These are phyloP conservation scores for Polyporus arcularius DNA, from an alignment of 768 basidiomycete genomes.

Conservation along the genomic window DNA sequence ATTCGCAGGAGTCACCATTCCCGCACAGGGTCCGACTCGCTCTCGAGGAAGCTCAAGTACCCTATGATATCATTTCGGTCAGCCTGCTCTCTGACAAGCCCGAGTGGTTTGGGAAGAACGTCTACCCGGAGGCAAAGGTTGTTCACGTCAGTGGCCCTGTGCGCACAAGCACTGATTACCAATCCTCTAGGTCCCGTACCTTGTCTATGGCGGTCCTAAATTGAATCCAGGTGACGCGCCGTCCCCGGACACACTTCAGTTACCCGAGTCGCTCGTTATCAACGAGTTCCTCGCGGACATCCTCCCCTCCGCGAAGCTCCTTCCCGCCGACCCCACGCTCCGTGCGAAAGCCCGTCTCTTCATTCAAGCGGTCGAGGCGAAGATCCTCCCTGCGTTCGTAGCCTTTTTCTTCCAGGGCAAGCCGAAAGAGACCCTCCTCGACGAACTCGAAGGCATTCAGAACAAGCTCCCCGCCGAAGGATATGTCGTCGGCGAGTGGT, in stretches of 20 bases:
- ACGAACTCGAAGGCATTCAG: slow-evolving; percentile 50
- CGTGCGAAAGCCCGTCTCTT: slow-evolving; percentile 67
- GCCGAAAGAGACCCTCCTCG: slow-evolving; percentile 43
- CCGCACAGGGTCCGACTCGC: slow-evolving; percentile 50
- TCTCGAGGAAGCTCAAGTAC: slow-evolving; percentile 52
- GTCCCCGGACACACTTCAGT: slow-evolving; percentile 56
- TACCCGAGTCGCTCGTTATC: slow-evolving; percentile 65
- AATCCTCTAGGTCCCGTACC: slow-evolving; percentile 49
- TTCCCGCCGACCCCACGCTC: slow-evolving; percentile 54
- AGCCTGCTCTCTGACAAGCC: slow-evolving; percentile 61
- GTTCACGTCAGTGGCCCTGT: no score
- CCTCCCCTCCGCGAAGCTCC: slow-evolving; percentile 46
- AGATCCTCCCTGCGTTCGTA: slow-evolving; percentile 40
- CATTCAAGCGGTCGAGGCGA: slow-evolving; percentile 51
- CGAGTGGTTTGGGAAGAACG: slow-evolving; percentile 55
- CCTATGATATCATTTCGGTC: slow-evolving; percentile 54
- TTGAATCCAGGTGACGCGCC: slow-evolving; percentile 52
- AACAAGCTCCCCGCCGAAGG: slow-evolving; percentile 47
- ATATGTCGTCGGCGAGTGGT: slow-evolving; percentile 47
- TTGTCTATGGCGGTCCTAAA: slow-evolving; percentile 62
- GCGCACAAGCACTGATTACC: no score
- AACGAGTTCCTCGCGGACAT: slow-evolving; percentile 68
- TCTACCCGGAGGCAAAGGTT: no score
- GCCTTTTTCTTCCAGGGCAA: slow-evolving; percentile 39
- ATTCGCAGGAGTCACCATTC: slow-evolving; percentile 10